Percentiles rank a stretch among this genome's conserved stretches.
phyloP scores from a whole-genome alignment of 2,329 filamentous ascomycete species.

The Paraphoma sp. region DNA sequence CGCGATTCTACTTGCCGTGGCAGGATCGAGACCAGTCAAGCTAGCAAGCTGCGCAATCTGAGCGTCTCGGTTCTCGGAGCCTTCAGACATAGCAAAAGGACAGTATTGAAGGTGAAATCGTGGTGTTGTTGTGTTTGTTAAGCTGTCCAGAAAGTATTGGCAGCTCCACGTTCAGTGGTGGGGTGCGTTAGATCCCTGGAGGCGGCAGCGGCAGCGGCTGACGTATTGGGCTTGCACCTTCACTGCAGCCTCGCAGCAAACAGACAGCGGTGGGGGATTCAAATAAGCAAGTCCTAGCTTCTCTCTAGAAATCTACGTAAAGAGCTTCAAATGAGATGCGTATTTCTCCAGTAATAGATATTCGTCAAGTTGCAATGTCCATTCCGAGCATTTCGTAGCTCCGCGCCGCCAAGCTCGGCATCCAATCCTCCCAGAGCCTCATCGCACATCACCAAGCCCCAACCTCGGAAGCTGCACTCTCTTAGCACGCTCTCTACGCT shows the following conservation, averaged over 20 bases:
- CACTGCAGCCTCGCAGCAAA: background rate
- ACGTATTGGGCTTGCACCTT: conserved; percentile 14
- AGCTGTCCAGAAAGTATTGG: conserved; percentile 11
- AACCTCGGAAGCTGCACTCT: background rate
- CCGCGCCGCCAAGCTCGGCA: conserved; percentile 1
- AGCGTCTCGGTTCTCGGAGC: conserved; percentile 37
- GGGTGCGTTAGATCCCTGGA: conserved; percentile 16
- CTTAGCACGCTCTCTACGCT: background rate
- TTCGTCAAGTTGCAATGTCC: background rate
- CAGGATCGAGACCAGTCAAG: conserved; percentile 42
- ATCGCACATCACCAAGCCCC: background rate
- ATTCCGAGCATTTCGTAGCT: conserved; percentile 3
- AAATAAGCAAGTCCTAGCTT: background rate
- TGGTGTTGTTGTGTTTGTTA: conserved; percentile 3
- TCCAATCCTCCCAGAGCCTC: background rate
- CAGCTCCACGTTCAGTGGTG: conserved; percentile 3
- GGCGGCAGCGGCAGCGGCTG: conserved; percentile 18
- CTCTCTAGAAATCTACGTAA: background rate
- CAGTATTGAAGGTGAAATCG: background rate
- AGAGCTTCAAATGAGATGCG: too few relatives aligned
- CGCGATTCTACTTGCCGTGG: conserved; percentile 41
- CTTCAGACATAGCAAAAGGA: conserved; percentile 39
- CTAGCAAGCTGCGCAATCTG: conserved; percentile 45
- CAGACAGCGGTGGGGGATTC: background rate
- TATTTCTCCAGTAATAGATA: too few relatives aligned